Percentiles rank a stretch among this genome's conserved stretches.
phyloP scores from a whole-genome alignment of 2,329 filamentous ascomycete genomes.

The Arthroderma sp. region DNA sequence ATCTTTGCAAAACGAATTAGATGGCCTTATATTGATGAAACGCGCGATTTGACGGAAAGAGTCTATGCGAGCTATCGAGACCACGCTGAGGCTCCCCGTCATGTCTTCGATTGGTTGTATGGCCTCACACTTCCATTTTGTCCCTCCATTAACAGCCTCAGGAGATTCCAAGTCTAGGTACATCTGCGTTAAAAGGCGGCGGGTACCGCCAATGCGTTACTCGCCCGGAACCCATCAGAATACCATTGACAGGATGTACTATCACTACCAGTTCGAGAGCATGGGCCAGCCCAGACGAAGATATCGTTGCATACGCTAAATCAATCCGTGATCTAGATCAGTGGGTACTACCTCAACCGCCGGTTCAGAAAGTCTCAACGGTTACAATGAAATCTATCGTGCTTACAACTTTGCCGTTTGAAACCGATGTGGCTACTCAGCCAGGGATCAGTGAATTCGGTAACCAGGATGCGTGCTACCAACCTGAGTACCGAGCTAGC shows the following conservation, averaged over 20 bases:
- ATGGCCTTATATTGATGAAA: constrained; percentile 9
- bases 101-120: constrained; percentile 6
- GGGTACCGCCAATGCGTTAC: not conserved
- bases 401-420: not conserved
- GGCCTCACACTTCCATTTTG: constrained; percentile 5
- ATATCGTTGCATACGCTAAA: not conserved
- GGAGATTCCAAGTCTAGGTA: not conserved
- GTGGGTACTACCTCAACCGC: not conserved
- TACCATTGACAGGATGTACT: not conserved
- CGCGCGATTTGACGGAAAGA: not conserved
- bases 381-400: not conserved
- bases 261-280: not conserved
- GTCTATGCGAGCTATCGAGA: not conserved
- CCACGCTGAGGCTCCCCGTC: not conserved
- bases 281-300: not conserved
- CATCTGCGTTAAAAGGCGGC: not conserved
- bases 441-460: not conserved
- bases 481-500: not conserved
- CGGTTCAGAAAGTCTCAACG: not conserved
- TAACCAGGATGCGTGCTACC: too few species aligned
- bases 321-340: not conserved
- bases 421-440: not conserved
- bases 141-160: not conserved
- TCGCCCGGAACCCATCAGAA: not conserved
- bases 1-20: constrained; percentile 2